These are phyloP conservation scores for Rhizoclosmatium globosum DNA, from an alignment of 192 early-diverging fungal species.

Conservation along the genomic window DNA sequence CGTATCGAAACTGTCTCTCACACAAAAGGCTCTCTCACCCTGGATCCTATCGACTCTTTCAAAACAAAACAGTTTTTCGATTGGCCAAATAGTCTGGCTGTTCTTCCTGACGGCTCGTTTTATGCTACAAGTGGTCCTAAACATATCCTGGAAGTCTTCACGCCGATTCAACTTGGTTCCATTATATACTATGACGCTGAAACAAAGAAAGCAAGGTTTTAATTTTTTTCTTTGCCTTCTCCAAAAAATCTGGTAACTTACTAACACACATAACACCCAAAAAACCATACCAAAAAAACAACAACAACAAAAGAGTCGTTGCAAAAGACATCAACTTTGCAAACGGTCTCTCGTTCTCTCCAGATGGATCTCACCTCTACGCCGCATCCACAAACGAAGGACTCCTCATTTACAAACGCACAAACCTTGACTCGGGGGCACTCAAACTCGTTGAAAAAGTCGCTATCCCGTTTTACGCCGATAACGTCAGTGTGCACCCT, in stretches of 20 bases:
- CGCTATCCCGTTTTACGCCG: background rate
- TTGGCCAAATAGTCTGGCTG: conserved; percentile 5
- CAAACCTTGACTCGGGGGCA: conserved; percentile 2
- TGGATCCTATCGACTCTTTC: background rate
- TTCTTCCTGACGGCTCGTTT: conserved; percentile 11
- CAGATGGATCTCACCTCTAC: background rate
- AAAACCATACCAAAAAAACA: too few species aligned
- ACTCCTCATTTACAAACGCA: background rate
- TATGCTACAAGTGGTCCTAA: conserved; percentile 23
- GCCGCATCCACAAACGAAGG: background rate
- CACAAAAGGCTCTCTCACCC: conserved; percentile 5
- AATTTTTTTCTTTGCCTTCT: too few species aligned
- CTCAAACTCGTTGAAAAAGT: conserved; percentile 30
- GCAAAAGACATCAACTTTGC: conserved; percentile 24
- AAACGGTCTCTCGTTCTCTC: conserved; percentile 4
- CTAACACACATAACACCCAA: background rate
- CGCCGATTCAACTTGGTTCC: background rate
- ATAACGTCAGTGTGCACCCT: conserved; percentile 20
- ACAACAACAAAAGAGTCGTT: background rate
- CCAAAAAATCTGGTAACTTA: too few species aligned
- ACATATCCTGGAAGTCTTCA: background rate
- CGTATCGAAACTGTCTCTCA: conserved; percentile 23
- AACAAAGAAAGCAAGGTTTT: background rate
- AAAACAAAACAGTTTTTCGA: background rate
- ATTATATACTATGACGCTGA: conserved; percentile 22